Percentiles rank a stretch among this genome's conserved stretches.
phyloP scores from a whole-genome alignment of 116 monocot genomes.

The Posidonia oceanica region DNA sequence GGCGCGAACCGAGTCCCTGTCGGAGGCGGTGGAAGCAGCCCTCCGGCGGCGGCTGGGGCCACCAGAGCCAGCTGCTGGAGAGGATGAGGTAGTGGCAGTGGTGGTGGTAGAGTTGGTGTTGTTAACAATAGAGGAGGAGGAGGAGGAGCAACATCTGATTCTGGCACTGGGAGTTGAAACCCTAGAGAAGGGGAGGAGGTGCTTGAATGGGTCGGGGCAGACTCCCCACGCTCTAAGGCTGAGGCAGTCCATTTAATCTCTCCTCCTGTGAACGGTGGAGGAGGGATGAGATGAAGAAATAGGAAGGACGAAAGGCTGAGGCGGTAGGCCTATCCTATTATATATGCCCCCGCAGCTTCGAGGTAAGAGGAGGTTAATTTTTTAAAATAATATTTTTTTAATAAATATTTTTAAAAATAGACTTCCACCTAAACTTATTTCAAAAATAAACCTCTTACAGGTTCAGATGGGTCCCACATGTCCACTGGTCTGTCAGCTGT shows the following conservation, averaged over 20 bases:
- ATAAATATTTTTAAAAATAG: no score
- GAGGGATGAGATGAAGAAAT: neutral
- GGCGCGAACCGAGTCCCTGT: conserved; percentile 70
- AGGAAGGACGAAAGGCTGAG: neutral
- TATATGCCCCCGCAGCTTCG: neutral
- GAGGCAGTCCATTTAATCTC: neutral
- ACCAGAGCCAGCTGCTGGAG: neutral
- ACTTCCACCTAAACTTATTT: no score
- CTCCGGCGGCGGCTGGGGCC: conserved; percentile 15
- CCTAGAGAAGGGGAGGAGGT: neutral
- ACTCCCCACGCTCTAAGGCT: conserved; percentile 5
- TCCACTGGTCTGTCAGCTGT: no score
- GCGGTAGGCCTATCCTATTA: neutral
- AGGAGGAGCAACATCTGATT: conserved; percentile 40
- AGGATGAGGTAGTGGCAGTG: conserved; percentile 7
- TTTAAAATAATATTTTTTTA: no score
- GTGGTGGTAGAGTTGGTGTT: conserved; percentile 11
- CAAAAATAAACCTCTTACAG: no score
- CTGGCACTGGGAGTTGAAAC: conserved; percentile 6
- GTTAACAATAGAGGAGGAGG: conserved; percentile 22
- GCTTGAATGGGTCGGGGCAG: conserved; percentile 2
- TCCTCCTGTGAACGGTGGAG: no score
- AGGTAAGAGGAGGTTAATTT: neutral
- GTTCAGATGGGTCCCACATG: no score
- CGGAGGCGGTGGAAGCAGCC: conserved; percentile 49